Evolutionary conservation across 345 rosid genomes (phyloP).

Genomic region (Pistacia integerrima): DNA sequence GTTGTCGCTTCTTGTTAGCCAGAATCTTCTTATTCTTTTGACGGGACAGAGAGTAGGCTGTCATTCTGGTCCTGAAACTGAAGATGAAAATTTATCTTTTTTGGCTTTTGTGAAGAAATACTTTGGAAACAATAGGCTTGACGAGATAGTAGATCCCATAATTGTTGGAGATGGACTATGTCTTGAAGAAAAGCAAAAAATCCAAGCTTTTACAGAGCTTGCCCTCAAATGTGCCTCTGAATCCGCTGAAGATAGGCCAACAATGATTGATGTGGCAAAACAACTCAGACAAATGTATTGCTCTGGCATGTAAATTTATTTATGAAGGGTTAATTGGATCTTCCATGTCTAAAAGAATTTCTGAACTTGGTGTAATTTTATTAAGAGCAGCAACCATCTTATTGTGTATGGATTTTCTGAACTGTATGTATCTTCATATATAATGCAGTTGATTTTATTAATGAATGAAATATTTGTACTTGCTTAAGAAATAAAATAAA

Average conservation of each 20-base stretch:
- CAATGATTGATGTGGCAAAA: conserved; percentile 25
- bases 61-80: neutral
- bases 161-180: conserved; percentile 3
- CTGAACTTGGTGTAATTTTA: too few relatives aligned
- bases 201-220: neutral
- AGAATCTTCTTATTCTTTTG: conserved; percentile 7
- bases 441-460: too few relatives aligned
- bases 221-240: neutral
- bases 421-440: too few relatives aligned
- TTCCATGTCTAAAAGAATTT: too few relatives aligned
- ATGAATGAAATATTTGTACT: too few relatives aligned
- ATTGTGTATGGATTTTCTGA: too few relatives aligned
- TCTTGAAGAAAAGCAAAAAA: neutral
- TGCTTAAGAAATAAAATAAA: too few relatives aligned
- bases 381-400: too few relatives aligned
- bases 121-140: neutral
- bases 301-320: neutral
- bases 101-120: neutral
- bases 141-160: conserved; percentile 12
- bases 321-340: too few relatives aligned
- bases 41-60: conserved; percentile 4
- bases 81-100: too few relatives aligned
- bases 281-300: conserved; percentile 9
- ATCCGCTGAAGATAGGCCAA: conserved; percentile 10
- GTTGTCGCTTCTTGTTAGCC: too few relatives aligned